A percentile compares a stretch with the other conserved stretches of the same genome.
phyloP scores from a whole-genome alignment of 192 early-diverging fungal genomes.

The Dissophora ornata region DNA sequence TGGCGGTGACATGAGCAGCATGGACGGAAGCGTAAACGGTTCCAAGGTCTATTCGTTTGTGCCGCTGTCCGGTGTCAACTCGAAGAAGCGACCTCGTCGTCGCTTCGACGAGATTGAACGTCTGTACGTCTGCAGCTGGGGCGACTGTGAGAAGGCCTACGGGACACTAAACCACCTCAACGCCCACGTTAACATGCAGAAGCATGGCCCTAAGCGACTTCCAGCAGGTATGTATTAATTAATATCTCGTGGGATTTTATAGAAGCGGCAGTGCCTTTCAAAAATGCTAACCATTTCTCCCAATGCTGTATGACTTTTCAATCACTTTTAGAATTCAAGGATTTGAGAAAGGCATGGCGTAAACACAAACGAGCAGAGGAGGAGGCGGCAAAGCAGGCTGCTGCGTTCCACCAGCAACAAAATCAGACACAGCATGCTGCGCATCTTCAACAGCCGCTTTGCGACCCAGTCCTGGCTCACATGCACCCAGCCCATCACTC shows the following conservation, averaged over 20 bases:
- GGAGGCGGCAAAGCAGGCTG: slow-evolving; percentile 51
- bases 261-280: no score
- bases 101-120: slow-evolving; percentile 76
- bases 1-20: slow-evolving; percentile 21
- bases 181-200: slow-evolving; percentile 75
- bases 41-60: slow-evolving; percentile 67
- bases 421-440: slow-evolving; percentile 14
- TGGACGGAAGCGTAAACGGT: slow-evolving; percentile 39
- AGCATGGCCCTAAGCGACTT: slow-evolving; percentile 69
- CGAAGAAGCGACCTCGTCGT: slow-evolving; percentile 68
- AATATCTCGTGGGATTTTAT: no score
- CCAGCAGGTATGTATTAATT: slow-evolving; percentile 55
- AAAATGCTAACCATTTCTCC: no score
- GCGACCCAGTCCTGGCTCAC: slow-evolving; percentile 35
- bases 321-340: slow-evolving; percentile 66
- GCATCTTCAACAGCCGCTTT: slow-evolving; percentile 17
- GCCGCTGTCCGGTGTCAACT: slow-evolving; percentile 63
- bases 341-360: slow-evolving; percentile 68
- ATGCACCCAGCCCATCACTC: slow-evolving; percentile 36
- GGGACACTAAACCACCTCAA: slow-evolving; percentile 77
- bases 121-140: slow-evolving; percentile 69
- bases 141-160: slow-evolving; percentile 69
- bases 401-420: slow-evolving; percentile 35
- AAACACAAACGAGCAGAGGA: slow-evolving; percentile 65
- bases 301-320: no score